A percentile compares a stretch with the other conserved stretches of the same genome.
Evolutionary conservation across 2,329 filamentous ascomycete genomes (phyloP).

Genomic region (Fusarium poae): DNA sequence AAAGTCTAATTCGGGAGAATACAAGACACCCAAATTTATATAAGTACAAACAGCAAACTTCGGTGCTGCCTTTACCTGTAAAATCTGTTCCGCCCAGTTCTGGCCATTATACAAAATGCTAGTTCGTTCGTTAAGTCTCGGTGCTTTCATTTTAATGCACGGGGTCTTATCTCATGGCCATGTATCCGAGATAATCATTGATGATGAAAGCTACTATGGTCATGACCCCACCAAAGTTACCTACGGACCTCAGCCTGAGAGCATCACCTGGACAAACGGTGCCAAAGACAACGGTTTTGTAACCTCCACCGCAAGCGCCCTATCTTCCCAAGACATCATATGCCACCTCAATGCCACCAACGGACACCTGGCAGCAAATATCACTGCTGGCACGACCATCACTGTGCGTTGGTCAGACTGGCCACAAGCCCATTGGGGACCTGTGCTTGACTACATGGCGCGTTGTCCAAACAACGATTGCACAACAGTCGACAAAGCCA

Average conservation of each 20-base stretch:
- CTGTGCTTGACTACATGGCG: background rate
- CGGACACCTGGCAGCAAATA: background rate
- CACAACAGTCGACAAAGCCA: background rate
- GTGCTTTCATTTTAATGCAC: background rate
- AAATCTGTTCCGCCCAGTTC: background rate
- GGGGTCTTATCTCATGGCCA: background rate
- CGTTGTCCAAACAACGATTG: background rate
- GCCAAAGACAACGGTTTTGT: background rate
- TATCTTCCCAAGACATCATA: background rate
- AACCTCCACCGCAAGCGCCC: background rate
- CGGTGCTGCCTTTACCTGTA: background rate
- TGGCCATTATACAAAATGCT: background rate
- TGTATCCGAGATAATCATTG: background rate
- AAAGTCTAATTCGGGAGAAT: background rate
- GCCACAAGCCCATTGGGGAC: background rate
- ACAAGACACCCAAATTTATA: background rate
- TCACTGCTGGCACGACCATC: background rate
- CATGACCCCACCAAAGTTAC: background rate
- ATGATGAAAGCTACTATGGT: background rate
- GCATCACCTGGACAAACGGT: background rate
- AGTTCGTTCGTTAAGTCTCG: background rate
- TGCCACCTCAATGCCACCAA: background rate
- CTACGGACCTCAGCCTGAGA: background rate
- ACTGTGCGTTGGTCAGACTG: background rate
- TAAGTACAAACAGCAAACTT: background rate